These are phyloP conservation scores for Solanum rostratum DNA, from an alignment of 257 asterid genomes.

Conservation along the genomic window DNA sequence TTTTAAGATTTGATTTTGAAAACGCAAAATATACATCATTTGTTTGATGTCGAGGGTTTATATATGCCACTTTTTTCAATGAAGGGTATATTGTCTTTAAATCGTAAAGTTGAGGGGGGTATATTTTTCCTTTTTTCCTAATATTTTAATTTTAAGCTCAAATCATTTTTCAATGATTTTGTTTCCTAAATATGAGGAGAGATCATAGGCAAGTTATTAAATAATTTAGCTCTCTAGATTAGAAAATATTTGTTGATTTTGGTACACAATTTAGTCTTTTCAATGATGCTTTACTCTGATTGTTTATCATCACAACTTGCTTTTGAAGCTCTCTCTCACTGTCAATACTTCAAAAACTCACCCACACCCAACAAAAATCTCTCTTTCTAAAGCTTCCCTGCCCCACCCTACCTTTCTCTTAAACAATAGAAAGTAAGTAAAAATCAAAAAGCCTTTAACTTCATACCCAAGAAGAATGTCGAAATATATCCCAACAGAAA, in stretches of 20 bases:
- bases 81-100: background rate
- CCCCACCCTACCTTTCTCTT: background rate
- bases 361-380: background rate
- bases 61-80: background rate
- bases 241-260: background rate
- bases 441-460: background rate
- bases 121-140: background rate
- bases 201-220: background rate
- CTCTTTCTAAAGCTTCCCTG: background rate
- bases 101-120: background rate
- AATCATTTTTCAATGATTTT: background rate
- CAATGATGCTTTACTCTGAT: background rate
- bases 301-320: background rate
- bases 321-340: background rate
- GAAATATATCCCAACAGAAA: background rate
- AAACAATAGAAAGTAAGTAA: background rate
- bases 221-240: background rate
- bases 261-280: too few relatives aligned
- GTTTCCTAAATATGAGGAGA: background rate
- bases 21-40: background rate
- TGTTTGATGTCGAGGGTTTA: too few relatives aligned
- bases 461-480: background rate
- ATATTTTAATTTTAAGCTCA: background rate
- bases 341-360: background rate
- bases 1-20: background rate